phyloP scores from a whole-genome alignment of 768 basidiomycete genomes.

The Boletus tylopilopsis region DNA sequence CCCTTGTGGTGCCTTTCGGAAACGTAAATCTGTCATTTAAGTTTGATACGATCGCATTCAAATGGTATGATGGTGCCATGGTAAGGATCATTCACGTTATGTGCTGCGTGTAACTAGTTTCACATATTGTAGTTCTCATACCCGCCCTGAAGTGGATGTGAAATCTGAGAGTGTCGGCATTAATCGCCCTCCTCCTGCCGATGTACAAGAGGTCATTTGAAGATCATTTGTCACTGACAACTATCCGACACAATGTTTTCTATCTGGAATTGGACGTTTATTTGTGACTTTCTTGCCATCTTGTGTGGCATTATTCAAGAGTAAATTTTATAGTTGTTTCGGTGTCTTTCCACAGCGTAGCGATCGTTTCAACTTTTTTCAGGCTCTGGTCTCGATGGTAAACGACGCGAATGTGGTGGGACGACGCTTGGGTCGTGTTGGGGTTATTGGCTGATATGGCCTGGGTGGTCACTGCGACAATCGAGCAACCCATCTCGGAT shows the following conservation, averaged over 20 bases:
- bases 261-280: conserved; percentile 3
- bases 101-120: too few species aligned
- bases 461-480: background rate
- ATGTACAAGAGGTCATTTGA: background rate
- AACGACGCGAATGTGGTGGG: conserved; percentile 22
- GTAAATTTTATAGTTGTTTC: conserved; percentile 7
- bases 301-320: background rate
- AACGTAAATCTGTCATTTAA: too few species aligned
- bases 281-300: conserved; percentile 4
- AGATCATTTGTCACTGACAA: background rate
- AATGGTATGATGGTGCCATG: too few species aligned
- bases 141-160: background rate
- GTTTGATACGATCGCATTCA: too few species aligned
- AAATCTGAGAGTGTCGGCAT: background rate
- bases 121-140: background rate
- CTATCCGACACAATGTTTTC: conserved; percentile 8
- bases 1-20: too few species aligned
- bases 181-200: too few species aligned
- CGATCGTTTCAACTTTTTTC: conserved; percentile 18
- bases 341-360: conserved; percentile 15
- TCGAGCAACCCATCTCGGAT: conserved; percentile 8
- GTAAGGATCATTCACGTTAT: too few species aligned
- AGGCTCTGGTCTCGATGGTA: conserved; percentile 16
- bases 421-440: conserved; percentile 18
- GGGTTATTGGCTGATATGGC: conserved; percentile 13